A percentile compares a stretch with the other conserved stretches of the same genome.
phyloP scores from a whole-genome alignment of 1,139 yeast genomes.

The Suhomyces coccinellae region DNA sequence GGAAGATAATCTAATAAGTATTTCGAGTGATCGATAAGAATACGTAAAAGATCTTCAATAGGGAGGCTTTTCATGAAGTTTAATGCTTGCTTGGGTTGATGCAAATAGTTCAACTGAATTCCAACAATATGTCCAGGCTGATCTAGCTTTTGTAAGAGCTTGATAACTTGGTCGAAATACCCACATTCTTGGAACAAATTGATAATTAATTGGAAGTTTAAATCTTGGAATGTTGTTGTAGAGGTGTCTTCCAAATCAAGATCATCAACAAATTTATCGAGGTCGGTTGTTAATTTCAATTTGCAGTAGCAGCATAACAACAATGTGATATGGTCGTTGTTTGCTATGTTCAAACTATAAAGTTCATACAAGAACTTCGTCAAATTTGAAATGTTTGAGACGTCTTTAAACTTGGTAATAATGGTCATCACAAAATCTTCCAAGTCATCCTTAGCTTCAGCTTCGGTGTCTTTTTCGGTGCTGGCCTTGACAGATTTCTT shows the following conservation, averaged over 20 bases:
- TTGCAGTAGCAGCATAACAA: constrained; percentile 83
- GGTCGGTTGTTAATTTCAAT: constrained; percentile 58
- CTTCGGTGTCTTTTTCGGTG: not conserved
- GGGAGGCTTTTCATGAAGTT: constrained; percentile 67
- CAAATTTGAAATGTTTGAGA: constrained; percentile 69
- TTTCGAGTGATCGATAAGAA: constrained; percentile 68
- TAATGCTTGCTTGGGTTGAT: constrained; percentile 63
- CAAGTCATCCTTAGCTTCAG: constrained; percentile 22
- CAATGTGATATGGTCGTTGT: constrained; percentile 78
- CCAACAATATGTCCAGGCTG: constrained; percentile 79
- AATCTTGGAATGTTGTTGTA: constrained; percentile 30
- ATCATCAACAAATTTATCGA: constrained; percentile 58
- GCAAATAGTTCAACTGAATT: constrained; percentile 67
- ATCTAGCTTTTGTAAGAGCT: constrained; percentile 66
- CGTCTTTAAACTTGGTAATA: constrained; percentile 79
- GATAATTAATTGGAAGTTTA: constrained; percentile 73
- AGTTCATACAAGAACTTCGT: constrained; percentile 64
- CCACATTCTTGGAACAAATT: constrained; percentile 78
- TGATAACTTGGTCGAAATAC: constrained; percentile 67
- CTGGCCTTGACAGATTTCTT: not conserved
- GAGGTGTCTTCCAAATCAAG: constrained; percentile 27
- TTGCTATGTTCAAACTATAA: constrained; percentile 53
- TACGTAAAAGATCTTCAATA: constrained; percentile 76
- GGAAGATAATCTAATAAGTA: constrained; percentile 67
- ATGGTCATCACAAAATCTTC: constrained; percentile 71